A percentile compares a stretch with the other conserved stretches of the same genome.
phyloP scores from a whole-genome alignment of 108 stramenopile species.

The Nitzschia sp. region DNA sequence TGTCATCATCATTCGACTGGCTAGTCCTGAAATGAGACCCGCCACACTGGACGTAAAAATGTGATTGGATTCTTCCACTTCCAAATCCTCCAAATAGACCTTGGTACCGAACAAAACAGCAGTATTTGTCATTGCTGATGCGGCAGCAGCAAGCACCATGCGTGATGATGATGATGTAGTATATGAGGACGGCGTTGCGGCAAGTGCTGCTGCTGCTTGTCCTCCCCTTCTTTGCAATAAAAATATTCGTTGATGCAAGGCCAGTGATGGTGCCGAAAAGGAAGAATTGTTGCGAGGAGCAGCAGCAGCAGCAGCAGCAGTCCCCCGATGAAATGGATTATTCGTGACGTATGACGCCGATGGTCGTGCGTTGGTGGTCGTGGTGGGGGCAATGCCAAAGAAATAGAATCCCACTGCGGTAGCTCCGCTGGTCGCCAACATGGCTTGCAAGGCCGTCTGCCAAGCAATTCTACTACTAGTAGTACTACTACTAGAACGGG shows the following conservation, averaged over 20 bases:
- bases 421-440: conserved; percentile 14
- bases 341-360: too few species aligned
- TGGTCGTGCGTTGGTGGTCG: too few species aligned
- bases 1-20: not conserved
- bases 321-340: not conserved
- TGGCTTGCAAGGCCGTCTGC: conserved; percentile 12
- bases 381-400: not conserved
- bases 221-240: too few species aligned
- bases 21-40: not conserved
- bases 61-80: conserved; percentile 4
- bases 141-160: not conserved
- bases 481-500: not conserved
- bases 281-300: too few species aligned
- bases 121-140: not conserved
- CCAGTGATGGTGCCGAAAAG: too few species aligned
- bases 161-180: not conserved
- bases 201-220: not conserved
- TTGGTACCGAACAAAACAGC: conserved; percentile 32
- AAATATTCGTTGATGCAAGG: too few species aligned
- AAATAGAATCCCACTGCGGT: conserved; percentile 10
- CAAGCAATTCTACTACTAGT: not conserved
- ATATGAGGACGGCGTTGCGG: not conserved
- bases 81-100: conserved; percentile 16
- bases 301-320: too few species aligned
- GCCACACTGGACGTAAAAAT: not conserved